These are phyloP conservation scores for Arabidopsis thaliana DNA, from an alignment of 345 rosid genomes.

Conservation along the genomic window TAIR10.1 NC_003074.8:20892501-20893000, in stretches of 20 bases:
- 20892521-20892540: neutral
- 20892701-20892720: neutral
- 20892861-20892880: slow-evolving; percentile 7
- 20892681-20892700: neutral
- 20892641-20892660: neutral
- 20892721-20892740: slow-evolving; percentile 78
- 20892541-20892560: neutral
- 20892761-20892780: slow-evolving; percentile 73
- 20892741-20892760: slow-evolving; percentile 86
- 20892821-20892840: slow-evolving; percentile 82
- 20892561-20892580: neutral
- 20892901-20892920: neutral
- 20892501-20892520: neutral
- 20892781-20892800: slow-evolving; percentile 94
- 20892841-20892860: slow-evolving; percentile 79
- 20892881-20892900: neutral
- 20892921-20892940: neutral
- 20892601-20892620: neutral
- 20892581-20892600: neutral
- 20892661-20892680: neutral
- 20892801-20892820: slow-evolving; percentile 95
- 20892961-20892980: slow-evolving; percentile 82
- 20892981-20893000: slow-evolving; percentile 93
- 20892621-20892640: neutral
- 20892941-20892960: neutral